These are phyloP conservation scores for Cardiospermum halicacabum DNA, from an alignment of 345 rosid species.

Conservation along the genomic window DNA sequence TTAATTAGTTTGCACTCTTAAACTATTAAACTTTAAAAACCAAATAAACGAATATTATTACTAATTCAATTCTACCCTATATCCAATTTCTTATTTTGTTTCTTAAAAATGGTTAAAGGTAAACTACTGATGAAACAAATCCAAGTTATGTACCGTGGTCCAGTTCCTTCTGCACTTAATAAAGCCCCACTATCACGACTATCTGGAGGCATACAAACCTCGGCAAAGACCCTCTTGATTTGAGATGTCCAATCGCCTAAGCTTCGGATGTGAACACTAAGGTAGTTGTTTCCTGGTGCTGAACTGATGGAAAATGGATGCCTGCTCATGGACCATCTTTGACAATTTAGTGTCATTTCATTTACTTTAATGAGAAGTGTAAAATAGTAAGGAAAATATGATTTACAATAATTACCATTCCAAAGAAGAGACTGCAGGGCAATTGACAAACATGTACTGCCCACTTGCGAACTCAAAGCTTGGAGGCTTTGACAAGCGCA, in stretches of 20 bases:
- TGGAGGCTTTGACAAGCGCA: conserved; percentile 79
- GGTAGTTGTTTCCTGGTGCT: conserved; percentile 43
- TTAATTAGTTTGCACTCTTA: no score
- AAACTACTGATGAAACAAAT: no score
- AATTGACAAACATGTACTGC: conserved; percentile 87
- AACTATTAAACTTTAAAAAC: no score
- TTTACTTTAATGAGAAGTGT: no score
- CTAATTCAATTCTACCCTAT: no score
- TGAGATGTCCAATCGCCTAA: conserved; percentile 87
- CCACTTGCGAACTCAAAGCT: conserved; percentile 85
- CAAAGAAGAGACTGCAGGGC: conserved; percentile 74
- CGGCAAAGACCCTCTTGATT: conserved; percentile 63
- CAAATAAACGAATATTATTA: no score
- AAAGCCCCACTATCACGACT: conserved; percentile 57
- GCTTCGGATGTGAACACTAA: conserved; percentile 57
- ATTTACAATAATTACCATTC: conserved; percentile 41
- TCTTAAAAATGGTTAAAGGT: no score
- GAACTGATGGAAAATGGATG: conserved; percentile 98
- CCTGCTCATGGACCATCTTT: conserved; percentile 28
- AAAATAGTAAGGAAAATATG: no score
- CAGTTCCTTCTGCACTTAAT: conserved; percentile 52
- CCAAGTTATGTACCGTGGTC: conserved; percentile 20
- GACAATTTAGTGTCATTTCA: background rate
- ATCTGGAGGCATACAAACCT: conserved; percentile 60
- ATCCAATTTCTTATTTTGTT: no score